phyloP scores from a whole-genome alignment of 1,139 yeast genomes.

The Suzukiozyma palmioleophila region DNA sequence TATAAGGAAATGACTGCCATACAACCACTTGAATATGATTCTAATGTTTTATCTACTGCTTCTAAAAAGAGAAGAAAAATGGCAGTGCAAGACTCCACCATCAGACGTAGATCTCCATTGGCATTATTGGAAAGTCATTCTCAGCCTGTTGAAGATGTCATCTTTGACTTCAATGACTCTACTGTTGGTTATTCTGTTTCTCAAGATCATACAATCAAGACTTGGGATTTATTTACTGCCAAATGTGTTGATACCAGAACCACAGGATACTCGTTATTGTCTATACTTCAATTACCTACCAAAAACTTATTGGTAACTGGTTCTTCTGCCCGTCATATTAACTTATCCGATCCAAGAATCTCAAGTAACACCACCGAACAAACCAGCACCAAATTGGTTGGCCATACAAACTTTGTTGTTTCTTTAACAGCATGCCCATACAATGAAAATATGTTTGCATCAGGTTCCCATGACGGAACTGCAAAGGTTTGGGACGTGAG shows the following conservation, averaged over 20 bases:
- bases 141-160: constrained; percentile 82
- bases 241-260: constrained; percentile 82
- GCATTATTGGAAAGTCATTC: constrained; percentile 74
- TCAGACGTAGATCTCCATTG: constrained; percentile 78
- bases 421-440: constrained; percentile 69
- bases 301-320: constrained; percentile 81
- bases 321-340: constrained; percentile 92
- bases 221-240: constrained; percentile 91
- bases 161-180: constrained; percentile 65
- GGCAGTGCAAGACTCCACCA: constrained; percentile 71
- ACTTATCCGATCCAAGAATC: constrained; percentile 84
- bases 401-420: constrained; percentile 91
- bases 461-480: constrained; percentile 94
- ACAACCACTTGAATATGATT: constrained; percentile 52
- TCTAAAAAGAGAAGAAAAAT: constrained; percentile 85
- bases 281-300: constrained; percentile 63
- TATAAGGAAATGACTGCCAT: constrained; percentile 79
- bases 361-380: constrained; percentile 34
- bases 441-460: constrained; percentile 74
- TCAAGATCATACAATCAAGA: constrained; percentile 90
- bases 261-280: constrained; percentile 82
- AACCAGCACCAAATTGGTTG: constrained; percentile 61
- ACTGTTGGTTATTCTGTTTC: constrained; percentile 91
- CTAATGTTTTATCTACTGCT: constrained; percentile 61
- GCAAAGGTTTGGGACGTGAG: constrained; percentile 95